phyloP scores from a whole-genome alignment of 2,329 filamentous ascomycete species.

The Sordariomycetes sp. region DNA sequence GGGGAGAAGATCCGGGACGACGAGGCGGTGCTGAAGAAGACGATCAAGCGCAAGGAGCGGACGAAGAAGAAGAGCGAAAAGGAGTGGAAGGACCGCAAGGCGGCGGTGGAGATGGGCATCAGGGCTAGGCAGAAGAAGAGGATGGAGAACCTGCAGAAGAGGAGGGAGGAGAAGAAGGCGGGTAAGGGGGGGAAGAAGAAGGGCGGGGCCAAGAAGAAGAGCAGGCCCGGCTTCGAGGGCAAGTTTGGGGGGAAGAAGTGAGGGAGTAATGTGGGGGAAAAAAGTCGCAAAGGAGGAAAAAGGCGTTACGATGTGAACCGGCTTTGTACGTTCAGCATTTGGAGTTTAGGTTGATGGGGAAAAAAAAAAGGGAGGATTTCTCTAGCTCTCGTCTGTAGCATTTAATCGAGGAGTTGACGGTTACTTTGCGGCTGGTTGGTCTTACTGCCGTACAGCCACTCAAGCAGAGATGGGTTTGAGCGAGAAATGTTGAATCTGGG shows the following conservation, averaged over 20 bases:
- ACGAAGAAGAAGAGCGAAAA: constrained; percentile 83
- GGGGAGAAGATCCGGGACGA: constrained; percentile 85
- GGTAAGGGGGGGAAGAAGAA: constrained; percentile 14
- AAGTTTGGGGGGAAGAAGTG: constrained; percentile 38
- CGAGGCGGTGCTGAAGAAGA: constrained; percentile 79
- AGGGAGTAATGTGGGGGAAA: background rate
- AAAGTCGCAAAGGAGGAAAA: background rate
- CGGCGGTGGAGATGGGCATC: constrained; percentile 61
- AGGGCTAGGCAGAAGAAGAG: constrained; percentile 73
- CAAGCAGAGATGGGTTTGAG: no score
- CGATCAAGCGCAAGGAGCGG: constrained; percentile 83
- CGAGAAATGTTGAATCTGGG: no score
- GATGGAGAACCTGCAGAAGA: constrained; percentile 63
- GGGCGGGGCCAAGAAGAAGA: constrained; percentile 16
- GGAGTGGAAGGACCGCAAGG: constrained; percentile 66
- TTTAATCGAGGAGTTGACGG: background rate
- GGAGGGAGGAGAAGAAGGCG: constrained; percentile 50
- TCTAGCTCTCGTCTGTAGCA: background rate
- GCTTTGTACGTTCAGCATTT: background rate
- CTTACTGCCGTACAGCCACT: no score
- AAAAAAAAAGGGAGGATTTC: background rate
- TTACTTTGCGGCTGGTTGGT: no score
- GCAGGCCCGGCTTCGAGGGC: constrained; percentile 57
- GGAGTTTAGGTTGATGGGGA: background rate
- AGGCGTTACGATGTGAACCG: background rate